Percentiles rank a stretch among this genome's conserved stretches.
phyloP scores from a whole-genome alignment of 768 basidiomycete species.

The Pleurotus tuber-regium region DNA sequence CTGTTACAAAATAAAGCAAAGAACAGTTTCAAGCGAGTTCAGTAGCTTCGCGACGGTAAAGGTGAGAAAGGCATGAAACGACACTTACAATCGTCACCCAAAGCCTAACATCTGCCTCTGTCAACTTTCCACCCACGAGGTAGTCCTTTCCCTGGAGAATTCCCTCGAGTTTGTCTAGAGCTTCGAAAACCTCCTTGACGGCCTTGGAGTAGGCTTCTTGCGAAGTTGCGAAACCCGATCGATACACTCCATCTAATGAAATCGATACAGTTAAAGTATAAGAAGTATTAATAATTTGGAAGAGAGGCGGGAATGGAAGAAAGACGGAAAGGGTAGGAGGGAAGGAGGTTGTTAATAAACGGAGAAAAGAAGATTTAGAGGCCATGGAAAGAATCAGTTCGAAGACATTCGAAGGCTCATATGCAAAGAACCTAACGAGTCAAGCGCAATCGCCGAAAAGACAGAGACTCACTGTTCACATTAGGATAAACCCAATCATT shows the following conservation, averaged over 20 bases:
- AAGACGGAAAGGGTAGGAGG: no score
- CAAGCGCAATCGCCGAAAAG: no score
- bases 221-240: slow-evolving; percentile 79
- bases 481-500: slow-evolving; percentile 87
- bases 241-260: slow-evolving; percentile 77
- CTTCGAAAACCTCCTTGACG: slow-evolving; percentile 70
- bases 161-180: slow-evolving; percentile 80
- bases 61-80: background rate
- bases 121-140: slow-evolving; percentile 78
- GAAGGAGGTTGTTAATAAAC: no score
- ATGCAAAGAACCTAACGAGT: no score
- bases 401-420: no score
- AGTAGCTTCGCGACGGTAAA: background rate
- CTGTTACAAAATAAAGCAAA: slow-evolving; percentile 34
- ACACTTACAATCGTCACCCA: slow-evolving; percentile 86
- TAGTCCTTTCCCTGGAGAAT: slow-evolving; percentile 77
- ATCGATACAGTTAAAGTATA: background rate
- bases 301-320: no score
- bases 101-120: slow-evolving; percentile 82
- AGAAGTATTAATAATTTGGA: no score
- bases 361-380: no score
- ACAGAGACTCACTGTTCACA: slow-evolving; percentile 75
- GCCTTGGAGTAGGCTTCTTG: slow-evolving; percentile 81
- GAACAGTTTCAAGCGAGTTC: no score
- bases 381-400: no score